Evolutionary conservation across 768 basidiomycete genomes (phyloP), one percentile per base, ranked within the genome.

Genomic region (Russula sp.): DNA sequence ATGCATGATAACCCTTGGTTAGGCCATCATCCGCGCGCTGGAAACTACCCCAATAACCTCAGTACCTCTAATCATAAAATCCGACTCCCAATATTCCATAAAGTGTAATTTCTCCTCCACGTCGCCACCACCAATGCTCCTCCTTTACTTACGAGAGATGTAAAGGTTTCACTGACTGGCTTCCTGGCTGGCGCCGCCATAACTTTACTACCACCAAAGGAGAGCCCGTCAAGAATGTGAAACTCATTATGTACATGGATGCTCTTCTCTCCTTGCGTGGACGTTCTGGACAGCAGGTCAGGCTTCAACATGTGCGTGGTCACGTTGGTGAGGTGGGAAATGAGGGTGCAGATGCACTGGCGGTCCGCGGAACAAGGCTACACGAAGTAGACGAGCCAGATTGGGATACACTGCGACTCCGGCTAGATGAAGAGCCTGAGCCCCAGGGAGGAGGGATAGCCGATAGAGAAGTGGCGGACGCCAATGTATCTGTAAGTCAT

Each of bases 61-160:
- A 52, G 80, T 73, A 32, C 79, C 84, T 0, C 76, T 98, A 2
- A 70, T 90, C 55, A 90, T 97, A 70, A 88, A 88, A 69, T 88
- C 91, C 0, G 95, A 98, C 74, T 97, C 94, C 0, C 76, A 83
- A 51, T 97, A 97, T 70, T 85, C 86, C 1, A 92, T 93, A 4
- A 76, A 84, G 55, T 94, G 94, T 94, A 65, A 60, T 75, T 72
- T 5, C 24, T 76, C 72, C 6, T 36, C 36, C 14, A 0, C 22
- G n/a, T 40, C 53, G 40, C 28, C 38, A 4, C 40, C 26, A 26
- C 44, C n/a, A 4, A 0, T 63, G 30, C 61, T 32, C 57, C 61
- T 30, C 24, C 44, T 70, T 70, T 55, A 72, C 52, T 14, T 48
- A 48, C 46, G 22, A 24, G 22, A n/a, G 42, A 38, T n/a, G 51